Evolutionary conservation across 345 rosid species (phyloP), one percentile per base, ranked within the genome.

Genomic region (Melastoma malabathricum): DNA sequence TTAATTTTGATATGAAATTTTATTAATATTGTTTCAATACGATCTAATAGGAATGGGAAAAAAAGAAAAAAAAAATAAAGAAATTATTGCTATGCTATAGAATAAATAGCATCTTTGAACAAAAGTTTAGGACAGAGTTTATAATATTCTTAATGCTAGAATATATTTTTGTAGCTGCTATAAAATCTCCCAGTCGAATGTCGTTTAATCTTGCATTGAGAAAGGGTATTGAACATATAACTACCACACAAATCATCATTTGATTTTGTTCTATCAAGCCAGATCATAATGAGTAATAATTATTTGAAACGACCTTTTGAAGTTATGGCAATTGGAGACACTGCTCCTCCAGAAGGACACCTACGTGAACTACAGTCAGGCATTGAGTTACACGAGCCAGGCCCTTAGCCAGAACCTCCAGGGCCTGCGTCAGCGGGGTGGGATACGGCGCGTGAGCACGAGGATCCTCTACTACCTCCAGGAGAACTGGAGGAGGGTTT

Each of bases 261-360:
- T 22, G 4, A 22, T 22, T 22, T 22, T 22, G 25, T 22, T 22
- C 2, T 22, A 22, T 34, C 41, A 34, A 6, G 12, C 12, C 9
- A 34, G 2, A 34, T 34, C 41, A 9, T 34, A 1, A 8, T 0
- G 12, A 34, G 9, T 34, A 34, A 34, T 34, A 12, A 6, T 34
- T 7, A 34, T 34, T 34, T 34, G 41, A 34, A 34, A 34, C 12
- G 12, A 9, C 12, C 12, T 34, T 9, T 34, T 72, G 73, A 73
- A 92, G 98, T 82, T 92, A 57, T 87, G 98, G 98, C 98, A 92
- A 73, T 68, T 92, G 50, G 98, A 92, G 79, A 92, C 98, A 2
- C 76, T 92, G 51, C 95, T 92, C 53, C 71, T 92, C 46, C 98
- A 92, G 50, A 92, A 84, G 68, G 98, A 92, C 68, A 92, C 98